Evolutionary conservation across 23 red algal species (phyloP).

Genomic region (Gracilaria vermiculophylla): DNA sequence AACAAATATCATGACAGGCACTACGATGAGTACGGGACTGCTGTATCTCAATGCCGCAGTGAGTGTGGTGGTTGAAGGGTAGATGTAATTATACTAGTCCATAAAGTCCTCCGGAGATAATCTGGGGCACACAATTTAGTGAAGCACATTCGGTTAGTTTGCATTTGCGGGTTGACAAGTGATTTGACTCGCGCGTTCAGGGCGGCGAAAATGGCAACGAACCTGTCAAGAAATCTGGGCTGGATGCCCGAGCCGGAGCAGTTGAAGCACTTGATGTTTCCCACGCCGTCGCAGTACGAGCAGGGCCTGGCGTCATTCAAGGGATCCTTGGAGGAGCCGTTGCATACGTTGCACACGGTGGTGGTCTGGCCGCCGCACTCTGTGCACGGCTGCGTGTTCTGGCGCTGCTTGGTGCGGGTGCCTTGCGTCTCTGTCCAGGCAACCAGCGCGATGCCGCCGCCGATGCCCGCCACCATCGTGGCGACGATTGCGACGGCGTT

Average conservation of each 20-base stretch:
- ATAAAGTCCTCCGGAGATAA: conserved; percentile 96
- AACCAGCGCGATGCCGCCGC: conserved; percentile 83
- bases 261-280: conserved; percentile 76
- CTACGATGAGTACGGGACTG: neutral
- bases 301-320: conserved; percentile 61
- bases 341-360: conserved; percentile 68
- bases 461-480: conserved; percentile 33
- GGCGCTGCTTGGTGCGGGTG: conserved; percentile 55
- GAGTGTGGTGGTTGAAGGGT: neutral
- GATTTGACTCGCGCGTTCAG: neutral
- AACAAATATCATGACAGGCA: neutral
- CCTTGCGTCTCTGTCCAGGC: conserved; percentile 88
- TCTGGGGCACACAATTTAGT: neutral
- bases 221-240: conserved; percentile 89
- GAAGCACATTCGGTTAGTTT: neutral
- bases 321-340: conserved; percentile 49
- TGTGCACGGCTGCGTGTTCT: conserved; percentile 74
- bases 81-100: conserved; percentile 70
- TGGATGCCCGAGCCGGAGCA: conserved; percentile 87
- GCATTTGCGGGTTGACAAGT: neutral
- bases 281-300: conserved; percentile 75
- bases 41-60: neutral
- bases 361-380: conserved; percentile 73
- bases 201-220: neutral
- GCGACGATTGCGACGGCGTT: conserved; percentile 34